A percentile compares a stretch with the other conserved stretches of the same genome.
Evolutionary conservation across 2,329 filamentous ascomycete species (phyloP).

Genomic region (Plectosphaerella plurivora): DNA sequence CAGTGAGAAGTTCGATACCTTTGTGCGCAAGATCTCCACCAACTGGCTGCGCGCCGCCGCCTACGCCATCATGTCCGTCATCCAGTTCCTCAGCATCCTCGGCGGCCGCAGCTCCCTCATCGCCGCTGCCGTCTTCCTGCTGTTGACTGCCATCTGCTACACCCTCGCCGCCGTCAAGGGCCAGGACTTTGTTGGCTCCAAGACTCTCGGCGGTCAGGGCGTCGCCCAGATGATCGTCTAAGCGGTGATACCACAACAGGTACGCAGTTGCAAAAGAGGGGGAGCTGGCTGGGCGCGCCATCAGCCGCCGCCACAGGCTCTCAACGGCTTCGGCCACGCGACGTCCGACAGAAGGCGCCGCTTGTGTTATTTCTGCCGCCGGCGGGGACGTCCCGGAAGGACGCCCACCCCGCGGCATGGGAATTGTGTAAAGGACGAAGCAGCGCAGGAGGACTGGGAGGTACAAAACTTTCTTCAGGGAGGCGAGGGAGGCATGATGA

Average conservation of each 20-base stretch:
- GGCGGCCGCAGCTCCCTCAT: slow-evolving; percentile 66
- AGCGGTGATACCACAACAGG: slow-evolving; percentile 12
- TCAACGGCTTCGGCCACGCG: no score
- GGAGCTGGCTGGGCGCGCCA: no score
- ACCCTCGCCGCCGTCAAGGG: slow-evolving; percentile 72
- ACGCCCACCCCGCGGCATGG: no score
- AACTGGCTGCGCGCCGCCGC: slow-evolving; percentile 95
- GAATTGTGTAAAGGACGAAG: no score
- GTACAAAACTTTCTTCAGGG: not conserved
- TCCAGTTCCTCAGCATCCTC: slow-evolving; percentile 82
- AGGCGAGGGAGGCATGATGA: not conserved
- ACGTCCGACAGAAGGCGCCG: no score
- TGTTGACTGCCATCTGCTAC: slow-evolving; percentile 78
- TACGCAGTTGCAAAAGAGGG: not conserved
- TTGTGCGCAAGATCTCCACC: slow-evolving; percentile 88
- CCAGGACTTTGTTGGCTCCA: slow-evolving; percentile 85
- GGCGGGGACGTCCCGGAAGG: no score
- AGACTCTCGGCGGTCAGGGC: slow-evolving; percentile 89
- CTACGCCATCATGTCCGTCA: slow-evolving; percentile 72
- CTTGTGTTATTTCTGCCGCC: slow-evolving; percentile 1
- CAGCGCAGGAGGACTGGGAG: no score
- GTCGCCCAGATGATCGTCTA: slow-evolving; percentile 98
- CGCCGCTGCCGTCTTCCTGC: slow-evolving; percentile 77
- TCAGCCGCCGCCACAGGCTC: no score
- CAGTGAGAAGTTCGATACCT: slow-evolving; percentile 78